Evolutionary conservation across 2,329 filamentous ascomycete genomes (phyloP).

Genomic region (Exserohilum turcica): DNA sequence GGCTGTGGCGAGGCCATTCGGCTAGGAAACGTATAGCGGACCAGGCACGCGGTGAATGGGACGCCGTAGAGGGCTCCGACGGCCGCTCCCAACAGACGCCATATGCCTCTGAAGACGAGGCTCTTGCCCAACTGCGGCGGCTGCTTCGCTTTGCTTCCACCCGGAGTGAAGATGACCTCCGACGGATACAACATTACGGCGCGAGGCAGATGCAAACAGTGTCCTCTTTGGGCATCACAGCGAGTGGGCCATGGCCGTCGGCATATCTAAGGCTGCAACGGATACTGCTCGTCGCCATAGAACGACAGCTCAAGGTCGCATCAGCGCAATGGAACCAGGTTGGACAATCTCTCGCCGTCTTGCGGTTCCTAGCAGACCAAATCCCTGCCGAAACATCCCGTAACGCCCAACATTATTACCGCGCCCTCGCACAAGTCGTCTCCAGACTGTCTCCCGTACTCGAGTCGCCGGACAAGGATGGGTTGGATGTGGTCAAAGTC

Average conservation of each 20-base stretch:
- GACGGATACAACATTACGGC: constrained; percentile 49
- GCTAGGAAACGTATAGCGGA: constrained; percentile 64
- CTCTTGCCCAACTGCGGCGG: constrained; percentile 49
- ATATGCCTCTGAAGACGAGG: constrained; percentile 48
- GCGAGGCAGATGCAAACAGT: constrained; percentile 44
- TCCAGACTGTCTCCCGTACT: constrained; percentile 18
- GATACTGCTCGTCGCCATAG: constrained; percentile 45
- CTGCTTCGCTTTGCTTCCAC: constrained; percentile 53
- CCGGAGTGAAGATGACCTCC: constrained; percentile 46
- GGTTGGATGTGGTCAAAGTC: constrained; percentile 13
- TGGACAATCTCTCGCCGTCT: constrained; percentile 23
- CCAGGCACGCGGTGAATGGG: constrained; percentile 51
- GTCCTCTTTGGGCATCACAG: constrained; percentile 26
- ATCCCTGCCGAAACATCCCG: constrained; percentile 44
- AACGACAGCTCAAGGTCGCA: constrained; percentile 24
- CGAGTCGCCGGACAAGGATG: background rate
- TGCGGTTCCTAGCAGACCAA: constrained; percentile 40
- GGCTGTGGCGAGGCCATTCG: constrained; percentile 78
- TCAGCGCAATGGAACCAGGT: constrained; percentile 16
- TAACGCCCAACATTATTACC: constrained; percentile 40
- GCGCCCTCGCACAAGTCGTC: constrained; percentile 35
- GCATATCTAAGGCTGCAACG: constrained; percentile 51
- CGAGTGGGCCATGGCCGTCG: constrained; percentile 46
- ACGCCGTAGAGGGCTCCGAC: constrained; percentile 34
- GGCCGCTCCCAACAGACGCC: constrained; percentile 16